Conservation (phyloP, 2,329 filamentous ascomycete species). For the Tetracladium maxilliforme region DNA sequence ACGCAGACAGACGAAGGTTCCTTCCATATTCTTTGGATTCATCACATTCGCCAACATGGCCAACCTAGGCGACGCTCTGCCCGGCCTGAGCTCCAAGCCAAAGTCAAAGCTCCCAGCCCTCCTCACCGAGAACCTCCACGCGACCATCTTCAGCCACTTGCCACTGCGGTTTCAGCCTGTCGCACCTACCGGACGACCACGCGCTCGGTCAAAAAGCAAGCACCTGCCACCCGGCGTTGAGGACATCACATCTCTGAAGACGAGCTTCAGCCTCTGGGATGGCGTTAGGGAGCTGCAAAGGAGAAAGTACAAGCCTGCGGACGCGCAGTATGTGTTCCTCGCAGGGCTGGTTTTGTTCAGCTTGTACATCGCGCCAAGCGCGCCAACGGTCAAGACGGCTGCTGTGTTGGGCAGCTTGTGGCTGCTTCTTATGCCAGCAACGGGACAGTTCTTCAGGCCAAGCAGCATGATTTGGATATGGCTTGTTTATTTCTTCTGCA, state of each 20-base stretch:
- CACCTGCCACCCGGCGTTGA: conserved; percentile 52
- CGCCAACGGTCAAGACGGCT: conserved; percentile 63
- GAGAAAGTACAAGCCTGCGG: no score
- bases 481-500: conserved; percentile 83
- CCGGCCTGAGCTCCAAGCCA: not conserved
- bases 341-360: conserved; percentile 67
- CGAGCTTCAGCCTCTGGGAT: conserved; percentile 67
- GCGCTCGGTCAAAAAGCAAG: conserved; percentile 55
- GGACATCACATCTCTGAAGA: conserved; percentile 63
- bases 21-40: no score
- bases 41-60: no score
- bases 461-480: conserved; percentile 76
- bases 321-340: conserved; percentile 67
- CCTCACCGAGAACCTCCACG: not conserved
- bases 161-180: conserved; percentile 37
- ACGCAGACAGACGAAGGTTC: no score
- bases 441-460: conserved; percentile 82
- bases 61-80: not conserved
- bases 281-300: conserved; percentile 63
- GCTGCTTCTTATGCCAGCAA: conserved; percentile 67
- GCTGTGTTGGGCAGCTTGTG: conserved; percentile 52
- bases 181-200: conserved; percentile 52
- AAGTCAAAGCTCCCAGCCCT: not conserved
- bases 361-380: conserved; percentile 65
- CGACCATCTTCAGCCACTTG: conserved; percentile 3